Conservation (phyloP, 108 stramenopile genomes). For the Conticribra weissflogii region DNA sequence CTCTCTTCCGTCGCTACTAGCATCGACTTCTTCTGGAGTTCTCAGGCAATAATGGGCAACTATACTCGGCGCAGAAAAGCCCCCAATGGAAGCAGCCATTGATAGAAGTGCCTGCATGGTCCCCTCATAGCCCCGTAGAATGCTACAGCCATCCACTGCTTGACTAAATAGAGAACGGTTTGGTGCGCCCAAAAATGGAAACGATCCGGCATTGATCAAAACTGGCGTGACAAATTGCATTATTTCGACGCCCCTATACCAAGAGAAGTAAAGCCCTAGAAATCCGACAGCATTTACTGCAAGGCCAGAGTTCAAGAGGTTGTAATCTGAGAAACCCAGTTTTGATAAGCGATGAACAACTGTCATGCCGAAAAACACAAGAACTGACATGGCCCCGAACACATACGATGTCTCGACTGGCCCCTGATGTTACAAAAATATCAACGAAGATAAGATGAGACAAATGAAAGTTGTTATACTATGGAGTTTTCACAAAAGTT, state of each 20-base stretch:
- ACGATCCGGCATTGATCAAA: conserved; percentile 46
- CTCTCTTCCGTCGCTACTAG: conserved; percentile 55
- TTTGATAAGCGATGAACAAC: conserved; percentile 32
- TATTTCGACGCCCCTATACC: conserved; percentile 20
- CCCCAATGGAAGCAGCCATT: conserved; percentile 65
- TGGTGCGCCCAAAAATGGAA: conserved; percentile 69
- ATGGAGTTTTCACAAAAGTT: not conserved
- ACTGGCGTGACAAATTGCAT: conserved; percentile 54
- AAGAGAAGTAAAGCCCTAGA: conserved; percentile 21
- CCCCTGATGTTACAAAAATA: conserved; percentile 21
- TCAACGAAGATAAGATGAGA: not conserved
- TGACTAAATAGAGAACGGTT: conserved; percentile 67
- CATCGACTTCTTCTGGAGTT: conserved; percentile 60
- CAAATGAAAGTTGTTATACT: not conserved
- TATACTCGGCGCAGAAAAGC: conserved; percentile 69
- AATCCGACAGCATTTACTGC: conserved; percentile 22
- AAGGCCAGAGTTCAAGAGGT: conserved; percentile 25
- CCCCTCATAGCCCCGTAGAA: conserved; percentile 47
- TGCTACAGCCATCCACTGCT: conserved; percentile 48
- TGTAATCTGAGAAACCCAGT: conserved; percentile 23
- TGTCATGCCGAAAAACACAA: conserved; percentile 62
- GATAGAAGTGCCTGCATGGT: conserved; percentile 75
- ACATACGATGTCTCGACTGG: conserved; percentile 62
- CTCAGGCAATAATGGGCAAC: conserved; percentile 69
- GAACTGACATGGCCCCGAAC: conserved; percentile 55